Base-by-base conservation (phyloP, 2,329 filamentous ascomycete genomes). In the Sclerotinia spermophila region DNA sequence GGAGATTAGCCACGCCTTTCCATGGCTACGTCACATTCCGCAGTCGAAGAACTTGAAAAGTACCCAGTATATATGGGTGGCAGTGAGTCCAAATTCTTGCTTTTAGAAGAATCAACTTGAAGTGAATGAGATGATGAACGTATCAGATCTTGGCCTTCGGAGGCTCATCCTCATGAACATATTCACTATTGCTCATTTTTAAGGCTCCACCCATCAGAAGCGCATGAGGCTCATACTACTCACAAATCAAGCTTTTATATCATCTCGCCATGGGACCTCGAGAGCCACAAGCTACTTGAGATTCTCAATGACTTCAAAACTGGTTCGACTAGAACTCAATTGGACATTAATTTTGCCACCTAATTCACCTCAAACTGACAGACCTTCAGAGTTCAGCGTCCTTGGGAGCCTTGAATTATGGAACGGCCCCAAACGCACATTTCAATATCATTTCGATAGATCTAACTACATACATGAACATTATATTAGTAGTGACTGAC, bases 401-500 rank as follows among this genome's bases (percentile, higher is more conserved):
- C 24, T 48, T 13, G 24, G 45, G 24, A 48, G 4, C 8, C 15
- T 30, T 27, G 13, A 53, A 27, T 27, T 7, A 53, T 17, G n/a
- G 15, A 27, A 5, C 15, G 24, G 3, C 27, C 27, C n/a, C 27
- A 53, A 27, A 53, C 17, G 27, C n/a, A 27, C 8, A 3, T 27
- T 8, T 53, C 5, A 8, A 53, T 53, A 17, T n/a, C 6, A 27
- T 3, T 17, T 53, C 7, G 15, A 21, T 40, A 61, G n/a, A 44
- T 65, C 17, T 27, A 51, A n/a, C 5, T 51, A 65, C 44, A 51
- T 65, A 51, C 61, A 65, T 27, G 33, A 51, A 65, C 7, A 27
- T 21, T 7, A 51, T 27, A 17, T 35, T 17, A 24, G 44, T 19
- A 27, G 15, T 38, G 24, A n/a, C 61, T 21, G 30, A 51, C 21